phyloP scores from a whole-genome alignment of 176 grass and related monocot species.

The Triticum timopheevii region DNA sequence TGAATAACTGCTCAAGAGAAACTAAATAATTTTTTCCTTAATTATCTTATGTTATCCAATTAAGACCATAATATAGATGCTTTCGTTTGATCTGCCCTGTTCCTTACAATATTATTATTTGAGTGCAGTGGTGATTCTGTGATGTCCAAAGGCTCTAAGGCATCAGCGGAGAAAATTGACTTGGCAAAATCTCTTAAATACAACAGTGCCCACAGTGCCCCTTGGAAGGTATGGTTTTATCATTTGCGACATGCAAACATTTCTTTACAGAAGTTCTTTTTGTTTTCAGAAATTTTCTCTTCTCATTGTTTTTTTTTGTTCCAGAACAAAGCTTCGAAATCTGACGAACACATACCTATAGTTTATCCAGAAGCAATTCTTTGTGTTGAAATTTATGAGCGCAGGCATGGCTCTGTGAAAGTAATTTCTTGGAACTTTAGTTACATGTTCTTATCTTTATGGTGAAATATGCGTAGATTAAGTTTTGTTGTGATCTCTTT shows the following conservation, averaged over 20 bases:
- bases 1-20: not conserved
- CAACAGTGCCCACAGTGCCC: slow-evolving; percentile 30
- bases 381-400: slow-evolving; percentile 83
- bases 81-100: not conserved
- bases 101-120: slow-evolving; percentile 22
- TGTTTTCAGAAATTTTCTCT: not conserved
- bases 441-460: not conserved
- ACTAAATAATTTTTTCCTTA: not conserved
- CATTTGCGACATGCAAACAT: not conserved
- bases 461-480: slow-evolving; percentile 11
- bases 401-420: slow-evolving; percentile 41
- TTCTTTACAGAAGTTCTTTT: slow-evolving; percentile 11
- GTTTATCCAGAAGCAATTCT: slow-evolving; percentile 74
- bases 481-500: slow-evolving; percentile 29
- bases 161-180: slow-evolving; percentile 53
- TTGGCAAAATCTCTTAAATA: slow-evolving; percentile 75
- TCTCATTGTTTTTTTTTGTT: slow-evolving; percentile 1
- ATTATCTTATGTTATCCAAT: slow-evolving; percentile 12
- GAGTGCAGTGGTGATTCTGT: slow-evolving; percentile 62
- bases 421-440: slow-evolving; percentile 26
- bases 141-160: slow-evolving; percentile 42
- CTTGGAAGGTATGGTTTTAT: slow-evolving; percentile 63
- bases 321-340: slow-evolving; percentile 53
- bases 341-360: slow-evolving; percentile 61
- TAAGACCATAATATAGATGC: slow-evolving; percentile 5